Evolutionary conservation across 23 red algal genomes (phyloP).

Genomic region (Chondrus crispus): DNA sequence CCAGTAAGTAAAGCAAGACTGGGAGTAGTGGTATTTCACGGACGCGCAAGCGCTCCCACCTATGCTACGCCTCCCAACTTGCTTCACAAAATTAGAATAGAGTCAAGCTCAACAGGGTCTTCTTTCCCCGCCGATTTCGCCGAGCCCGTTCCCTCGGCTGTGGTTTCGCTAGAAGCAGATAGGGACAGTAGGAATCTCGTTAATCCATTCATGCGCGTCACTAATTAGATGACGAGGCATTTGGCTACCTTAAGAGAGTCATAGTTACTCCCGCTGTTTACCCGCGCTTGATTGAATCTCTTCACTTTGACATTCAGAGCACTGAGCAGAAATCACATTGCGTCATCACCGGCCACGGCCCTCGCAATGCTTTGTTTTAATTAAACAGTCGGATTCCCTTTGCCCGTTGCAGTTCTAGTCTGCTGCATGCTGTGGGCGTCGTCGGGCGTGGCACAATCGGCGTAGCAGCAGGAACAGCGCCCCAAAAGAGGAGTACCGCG

Average conservation of each 20-base stretch:
- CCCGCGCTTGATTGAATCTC: constrained; percentile 90
- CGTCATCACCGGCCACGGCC: constrained; percentile 67
- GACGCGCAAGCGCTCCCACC: constrained; percentile 12
- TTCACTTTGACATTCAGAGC: constrained; percentile 91
- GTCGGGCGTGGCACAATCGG: neutral
- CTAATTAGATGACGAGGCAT: constrained; percentile 4
- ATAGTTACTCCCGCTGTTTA: constrained; percentile 86
- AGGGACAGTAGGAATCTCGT: constrained; percentile 9
- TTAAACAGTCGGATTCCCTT: constrained; percentile 77
- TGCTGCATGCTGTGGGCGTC: constrained; percentile 10
- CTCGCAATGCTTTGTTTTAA: constrained; percentile 89
- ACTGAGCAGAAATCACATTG: constrained; percentile 96
- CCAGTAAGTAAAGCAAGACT: constrained; percentile 93
- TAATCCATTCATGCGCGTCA: neutral
- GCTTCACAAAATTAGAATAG: constrained; percentile 60
- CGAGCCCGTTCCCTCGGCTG: constrained; percentile 49
- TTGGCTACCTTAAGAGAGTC: constrained; percentile 38
- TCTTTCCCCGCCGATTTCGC: constrained; percentile 50
- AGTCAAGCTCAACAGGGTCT: constrained; percentile 57
- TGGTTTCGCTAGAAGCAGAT: constrained; percentile 52
- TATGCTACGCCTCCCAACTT: constrained; percentile 57
- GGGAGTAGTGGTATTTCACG: constrained; percentile 88
- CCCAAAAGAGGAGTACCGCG: neutral
- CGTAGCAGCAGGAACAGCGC: neutral
- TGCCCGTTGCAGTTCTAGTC: constrained; percentile 20